These are phyloP conservation scores for Exophiala xenobiotica DNA, from an alignment of 2,329 filamentous ascomycete species.

Conservation along the genomic window DNA sequence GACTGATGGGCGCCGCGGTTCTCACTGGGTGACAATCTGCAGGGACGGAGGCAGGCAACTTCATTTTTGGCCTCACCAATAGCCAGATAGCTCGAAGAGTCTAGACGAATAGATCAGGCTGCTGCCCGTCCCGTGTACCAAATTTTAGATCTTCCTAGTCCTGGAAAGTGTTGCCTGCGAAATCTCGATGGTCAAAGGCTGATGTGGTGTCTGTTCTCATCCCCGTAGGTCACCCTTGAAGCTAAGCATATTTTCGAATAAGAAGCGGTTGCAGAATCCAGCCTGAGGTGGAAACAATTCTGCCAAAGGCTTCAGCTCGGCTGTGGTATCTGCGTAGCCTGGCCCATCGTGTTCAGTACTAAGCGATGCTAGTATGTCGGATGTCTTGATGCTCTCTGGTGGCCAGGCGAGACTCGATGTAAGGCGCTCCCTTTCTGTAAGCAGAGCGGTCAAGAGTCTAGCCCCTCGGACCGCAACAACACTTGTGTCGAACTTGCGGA, in stretches of 20 bases:
- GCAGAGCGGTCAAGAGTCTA: constrained; percentile 11
- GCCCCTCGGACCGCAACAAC: constrained; percentile 18
- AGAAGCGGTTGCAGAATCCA: constrained; percentile 27
- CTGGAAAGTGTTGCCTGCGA: too few relatives aligned
- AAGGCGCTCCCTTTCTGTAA: constrained; percentile 6
- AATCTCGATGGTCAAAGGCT: too few relatives aligned
- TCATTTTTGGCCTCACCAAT: too few relatives aligned
- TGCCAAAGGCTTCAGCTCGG: constrained; percentile 9
- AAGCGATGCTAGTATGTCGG: constrained; percentile 3
- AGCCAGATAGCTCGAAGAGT: too few relatives aligned
- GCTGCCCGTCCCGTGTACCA: too few relatives aligned
- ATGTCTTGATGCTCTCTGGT: constrained; percentile 10
- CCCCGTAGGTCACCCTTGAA: neutral
- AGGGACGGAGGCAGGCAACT: too few relatives aligned
- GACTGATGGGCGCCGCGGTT: too few relatives aligned
- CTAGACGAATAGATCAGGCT: too few relatives aligned
- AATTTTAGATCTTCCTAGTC: too few relatives aligned
- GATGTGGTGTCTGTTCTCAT: too few relatives aligned
- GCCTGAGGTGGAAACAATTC: constrained; percentile 27
- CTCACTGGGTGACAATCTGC: too few relatives aligned
- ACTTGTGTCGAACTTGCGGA: constrained; percentile 17
- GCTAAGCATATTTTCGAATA: constrained; percentile 25
- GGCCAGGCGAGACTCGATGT: constrained; percentile 2
- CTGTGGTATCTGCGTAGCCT: neutral
- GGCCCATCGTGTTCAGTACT: neutral